phyloP scores from a whole-genome alignment of 371 early-diverging fungal species.

The Mucor lusitanicus region DNA sequence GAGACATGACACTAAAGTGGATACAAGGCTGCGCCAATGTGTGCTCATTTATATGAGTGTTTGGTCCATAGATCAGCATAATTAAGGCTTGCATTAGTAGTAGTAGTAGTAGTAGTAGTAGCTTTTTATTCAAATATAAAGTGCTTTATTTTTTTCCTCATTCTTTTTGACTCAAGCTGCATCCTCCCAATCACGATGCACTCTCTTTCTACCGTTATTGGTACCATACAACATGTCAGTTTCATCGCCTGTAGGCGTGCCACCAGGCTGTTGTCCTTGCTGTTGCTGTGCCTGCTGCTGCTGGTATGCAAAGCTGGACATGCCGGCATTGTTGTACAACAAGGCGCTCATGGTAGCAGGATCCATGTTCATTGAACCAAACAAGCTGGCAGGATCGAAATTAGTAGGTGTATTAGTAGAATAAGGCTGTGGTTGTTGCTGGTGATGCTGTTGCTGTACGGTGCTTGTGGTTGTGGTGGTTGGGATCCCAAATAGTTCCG shows the following conservation, averaged over 20 bases:
- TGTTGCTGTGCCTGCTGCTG: no score
- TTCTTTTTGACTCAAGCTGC: constrained; percentile 12
- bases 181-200: constrained; percentile 36
- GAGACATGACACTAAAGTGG: no score
- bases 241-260: neutral
- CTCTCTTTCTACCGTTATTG: constrained; percentile 34
- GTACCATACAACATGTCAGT: constrained; percentile 21
- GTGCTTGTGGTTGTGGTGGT: constrained; percentile 6
- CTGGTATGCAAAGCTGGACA: neutral
- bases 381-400: constrained; percentile 25
- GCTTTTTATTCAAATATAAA: no score
- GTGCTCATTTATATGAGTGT: no score
- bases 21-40: no score
- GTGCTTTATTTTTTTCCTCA: neutral
- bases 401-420: constrained; percentile 6
- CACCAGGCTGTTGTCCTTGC: neutral
- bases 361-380: constrained; percentile 41
- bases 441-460: constrained; percentile 17
- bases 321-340: constrained; percentile 23
- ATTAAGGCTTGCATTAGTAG: no score
- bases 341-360: constrained; percentile 40
- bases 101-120: no score
- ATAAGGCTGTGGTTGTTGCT: constrained; percentile 5
- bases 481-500: constrained; percentile 15
- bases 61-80: no score